A percentile compares a stretch with the other conserved stretches of the same genome.
Conservation (phyloP, 2,329 filamentous ascomycete genomes). For the Curvularia eragrostidis region DNA sequence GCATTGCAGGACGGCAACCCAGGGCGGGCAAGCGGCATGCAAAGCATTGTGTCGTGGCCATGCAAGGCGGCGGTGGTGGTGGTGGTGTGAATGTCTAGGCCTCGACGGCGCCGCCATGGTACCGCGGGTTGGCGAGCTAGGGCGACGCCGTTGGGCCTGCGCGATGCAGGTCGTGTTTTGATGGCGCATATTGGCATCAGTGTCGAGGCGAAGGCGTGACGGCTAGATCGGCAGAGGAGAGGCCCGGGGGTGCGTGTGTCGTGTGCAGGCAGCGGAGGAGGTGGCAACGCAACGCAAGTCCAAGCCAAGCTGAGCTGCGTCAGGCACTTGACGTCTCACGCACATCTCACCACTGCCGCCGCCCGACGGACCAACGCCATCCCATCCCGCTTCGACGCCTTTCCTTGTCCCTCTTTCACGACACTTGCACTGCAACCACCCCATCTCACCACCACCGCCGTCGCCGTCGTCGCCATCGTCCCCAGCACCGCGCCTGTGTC, state of each 20-base stretch:
- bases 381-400: constrained; percentile 14
- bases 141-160: background rate
- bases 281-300: constrained; percentile 25
- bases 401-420: constrained; percentile 16
- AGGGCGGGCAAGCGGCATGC: background rate
- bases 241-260: constrained; percentile 15
- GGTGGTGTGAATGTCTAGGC: constrained; percentile 1
- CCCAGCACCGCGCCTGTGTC: constrained; percentile 18
- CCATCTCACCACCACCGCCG: constrained; percentile 14
- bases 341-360: constrained; percentile 18
- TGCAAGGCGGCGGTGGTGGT: constrained; percentile 8
- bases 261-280: constrained; percentile 24
- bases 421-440: constrained; percentile 12
- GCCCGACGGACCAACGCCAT: background rate
- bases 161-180: background rate
- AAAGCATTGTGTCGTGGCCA: constrained; percentile 2
- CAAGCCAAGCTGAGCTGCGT: constrained; percentile 16
- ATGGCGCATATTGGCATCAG: background rate
- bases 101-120: constrained; percentile 13
- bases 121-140: background rate
- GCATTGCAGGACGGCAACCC: background rate
- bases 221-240: constrained; percentile 25
- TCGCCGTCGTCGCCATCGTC: constrained; percentile 16
- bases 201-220: constrained; percentile 15
- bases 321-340: constrained; percentile 32